Percentiles rank a stretch among this genome's conserved stretches.
Conservation (phyloP, 2,329 filamentous ascomycete genomes). For the Diaporthe ampelina region DNA sequence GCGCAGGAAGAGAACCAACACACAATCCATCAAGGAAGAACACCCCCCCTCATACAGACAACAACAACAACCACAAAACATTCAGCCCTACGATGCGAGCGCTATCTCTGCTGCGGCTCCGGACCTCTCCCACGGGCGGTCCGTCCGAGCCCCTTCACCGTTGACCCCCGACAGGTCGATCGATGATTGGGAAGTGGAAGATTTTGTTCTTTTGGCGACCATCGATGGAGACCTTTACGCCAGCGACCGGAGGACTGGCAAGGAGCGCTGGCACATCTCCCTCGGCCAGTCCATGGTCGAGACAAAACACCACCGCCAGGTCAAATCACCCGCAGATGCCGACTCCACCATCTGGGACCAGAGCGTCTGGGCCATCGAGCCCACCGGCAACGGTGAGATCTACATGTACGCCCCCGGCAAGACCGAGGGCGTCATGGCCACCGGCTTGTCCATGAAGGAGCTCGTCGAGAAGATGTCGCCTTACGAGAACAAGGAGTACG, state of each 20-base stretch:
- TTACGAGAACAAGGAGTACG: constrained; percentile 80
- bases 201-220: constrained; percentile 99
- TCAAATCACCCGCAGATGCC: constrained; percentile 72
- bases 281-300: constrained; percentile 91
- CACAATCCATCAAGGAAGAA: constrained; percentile 36
- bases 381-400: constrained; percentile 86
- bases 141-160: constrained; percentile 91
- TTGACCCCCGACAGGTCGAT: constrained; percentile 83
- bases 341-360: constrained; percentile 79
- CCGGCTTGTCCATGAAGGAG: constrained; percentile 84
- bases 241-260: constrained; percentile 87
- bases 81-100: constrained; percentile 76
- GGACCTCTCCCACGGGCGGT: constrained; percentile 69
- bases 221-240: constrained; percentile 97
- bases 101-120: constrained; percentile 98
- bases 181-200: constrained; percentile 99
- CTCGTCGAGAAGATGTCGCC: constrained; percentile 87
- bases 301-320: constrained; percentile 83
- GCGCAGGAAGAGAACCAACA: constrained; percentile 41
- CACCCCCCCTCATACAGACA: constrained; percentile 21
- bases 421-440: constrained; percentile 71
- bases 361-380: constrained; percentile 96
- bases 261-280: constrained; percentile 87
- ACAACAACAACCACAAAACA: constrained; percentile 15
- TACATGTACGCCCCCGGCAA: constrained; percentile 86